Conservation (phyloP, 2,329 filamentous ascomycete genomes). For the Corinectria fuckeliana region DNA sequence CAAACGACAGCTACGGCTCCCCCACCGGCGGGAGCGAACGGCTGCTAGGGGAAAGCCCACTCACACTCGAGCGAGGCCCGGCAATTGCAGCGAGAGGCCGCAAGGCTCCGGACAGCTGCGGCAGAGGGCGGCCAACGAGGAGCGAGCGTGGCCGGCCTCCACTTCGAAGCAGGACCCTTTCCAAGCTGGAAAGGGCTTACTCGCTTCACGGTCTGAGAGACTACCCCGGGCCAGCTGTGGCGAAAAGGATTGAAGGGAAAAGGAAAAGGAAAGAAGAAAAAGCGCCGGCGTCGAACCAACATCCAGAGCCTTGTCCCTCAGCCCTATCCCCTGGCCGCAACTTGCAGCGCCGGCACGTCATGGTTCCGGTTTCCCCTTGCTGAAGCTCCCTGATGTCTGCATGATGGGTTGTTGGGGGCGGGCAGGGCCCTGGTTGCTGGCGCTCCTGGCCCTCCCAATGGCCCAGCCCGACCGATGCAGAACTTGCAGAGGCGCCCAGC, state of each 20-base stretch:
- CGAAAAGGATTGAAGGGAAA: too few species aligned
- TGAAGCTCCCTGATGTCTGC: not conserved
- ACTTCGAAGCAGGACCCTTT: conserved; percentile 32
- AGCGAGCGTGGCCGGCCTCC: conserved; percentile 28
- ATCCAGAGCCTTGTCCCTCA: conserved; percentile 34
- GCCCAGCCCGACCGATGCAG: not conserved
- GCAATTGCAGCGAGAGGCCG: conserved; percentile 23
- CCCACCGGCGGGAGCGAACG: conserved; percentile 39
- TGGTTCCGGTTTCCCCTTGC: conserved; percentile 5
- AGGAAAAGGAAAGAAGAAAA: too few species aligned
- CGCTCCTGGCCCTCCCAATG: not conserved
- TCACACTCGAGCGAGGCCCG: conserved; percentile 20
- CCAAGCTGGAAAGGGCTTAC: conserved; percentile 29
- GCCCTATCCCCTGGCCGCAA: conserved; percentile 36
- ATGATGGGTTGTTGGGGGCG: too few species aligned
- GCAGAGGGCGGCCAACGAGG: conserved; percentile 30
- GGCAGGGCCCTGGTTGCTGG: too few species aligned
- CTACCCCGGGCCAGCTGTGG: conserved; percentile 39
- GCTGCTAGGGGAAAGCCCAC: conserved; percentile 32
- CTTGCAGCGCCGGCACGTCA: conserved; percentile 36
- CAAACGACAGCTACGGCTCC: conserved; percentile 19
- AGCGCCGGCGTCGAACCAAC: conserved; percentile 27
- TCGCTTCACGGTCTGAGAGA: conserved; percentile 5
- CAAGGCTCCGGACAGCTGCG: conserved; percentile 27
- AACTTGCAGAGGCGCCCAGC: conserved; percentile 17